These are phyloP conservation scores for Scleroderma citrinum DNA, from an alignment of 768 basidiomycete species.

Conservation along the genomic window DNA sequence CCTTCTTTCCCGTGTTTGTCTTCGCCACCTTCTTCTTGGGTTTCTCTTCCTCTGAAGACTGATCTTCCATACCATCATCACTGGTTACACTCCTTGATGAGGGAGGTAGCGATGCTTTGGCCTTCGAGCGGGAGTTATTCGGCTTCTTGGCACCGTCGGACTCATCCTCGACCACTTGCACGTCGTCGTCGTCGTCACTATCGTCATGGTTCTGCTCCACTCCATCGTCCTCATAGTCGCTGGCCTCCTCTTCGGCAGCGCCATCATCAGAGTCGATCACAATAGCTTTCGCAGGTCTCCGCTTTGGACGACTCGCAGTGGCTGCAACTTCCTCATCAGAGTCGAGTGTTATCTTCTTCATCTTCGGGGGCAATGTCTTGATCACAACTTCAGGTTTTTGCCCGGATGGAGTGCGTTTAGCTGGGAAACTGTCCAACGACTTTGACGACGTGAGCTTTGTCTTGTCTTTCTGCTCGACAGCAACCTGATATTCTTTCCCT, in stretches of 20 bases:
- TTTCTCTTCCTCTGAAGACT: slow-evolving; percentile 22
- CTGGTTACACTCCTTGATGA: slow-evolving; percentile 24
- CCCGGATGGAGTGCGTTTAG: slow-evolving; percentile 33
- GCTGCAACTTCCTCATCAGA: slow-evolving; percentile 34
- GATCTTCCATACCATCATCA: slow-evolving; percentile 19
- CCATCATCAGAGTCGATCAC: slow-evolving; percentile 52
- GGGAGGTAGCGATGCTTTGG: slow-evolving; percentile 24
- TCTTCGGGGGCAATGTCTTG: slow-evolving; percentile 20
- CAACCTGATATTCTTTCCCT: slow-evolving; percentile 68
- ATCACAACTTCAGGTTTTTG: slow-evolving; percentile 57
- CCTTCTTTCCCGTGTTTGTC: slow-evolving; percentile 6
- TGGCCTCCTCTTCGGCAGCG: slow-evolving; percentile 26
- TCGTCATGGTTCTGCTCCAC: slow-evolving; percentile 32
- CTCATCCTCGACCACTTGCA: slow-evolving; percentile 19
- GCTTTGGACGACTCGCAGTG: slow-evolving; percentile 30
- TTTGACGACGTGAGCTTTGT: slow-evolving; percentile 11
- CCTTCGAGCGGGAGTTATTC: slow-evolving; percentile 8
- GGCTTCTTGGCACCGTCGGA: slow-evolving; percentile 16
- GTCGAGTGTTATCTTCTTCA: slow-evolving; percentile 15
- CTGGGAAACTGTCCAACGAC: slow-evolving; percentile 16
- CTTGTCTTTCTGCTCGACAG: slow-evolving; percentile 35
- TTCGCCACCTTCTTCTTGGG: slow-evolving; percentile 20
- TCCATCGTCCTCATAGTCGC: slow-evolving; percentile 28
- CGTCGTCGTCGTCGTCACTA: slow-evolving; percentile 22
- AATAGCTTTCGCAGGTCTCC: slow-evolving; percentile 33